Evolutionary conservation across 495 filamentous ascomycete species (phyloP), one percentile per base, ranked within the genome.

Genomic region (Penicillium cosmopolitanum): DNA sequence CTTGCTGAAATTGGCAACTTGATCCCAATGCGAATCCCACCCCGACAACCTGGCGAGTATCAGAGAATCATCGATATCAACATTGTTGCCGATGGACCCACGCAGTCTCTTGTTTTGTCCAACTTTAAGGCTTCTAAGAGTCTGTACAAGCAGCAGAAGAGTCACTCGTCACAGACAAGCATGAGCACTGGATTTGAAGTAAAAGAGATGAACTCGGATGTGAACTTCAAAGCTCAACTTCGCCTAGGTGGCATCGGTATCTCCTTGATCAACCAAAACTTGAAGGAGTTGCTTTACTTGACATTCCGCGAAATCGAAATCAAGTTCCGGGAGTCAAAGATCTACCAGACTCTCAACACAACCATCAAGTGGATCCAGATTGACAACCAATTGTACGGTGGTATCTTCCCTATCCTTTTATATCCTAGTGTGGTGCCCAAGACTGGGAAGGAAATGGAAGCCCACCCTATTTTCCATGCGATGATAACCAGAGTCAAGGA

Each of bases 381-480:
- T 67, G 95, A 98, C 77, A 98, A 98, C 68, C 95, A 98, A 69
- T 87, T 98, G 23, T 98, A 98, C 68, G 95, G 95, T 43, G 95
- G 95, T 13, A 92, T 98, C 62, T 98, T 98, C 82, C 95, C 95
- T 0, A 96, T 98, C 74, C 87, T 98, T 56, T 80, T 98, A 40
- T 98, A 98, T 69, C 95, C 95, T 10, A 96, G 92, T 72, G 95
- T 98, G n/a, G 95, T 98, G 10, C 96, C 96, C 2, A 98, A 98
- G 79, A 95, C 93, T 57, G 93, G 92, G 25, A 94, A 92, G 74
- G 96, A 98, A 73, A 96, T 97, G 76, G 96, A 97, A 60, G 87
- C 92, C 10, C 95, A 98, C 76, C 95, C 95, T 1, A 97, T 93
- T 43, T 84, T 98, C 67, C 94, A 96, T 64, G 84, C 89, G 40